Evolutionary conservation across 176 grass and related monocot genomes (phyloP), one percentile per base, ranked within the genome.

Genomic region (Triticum urartu): DNA sequence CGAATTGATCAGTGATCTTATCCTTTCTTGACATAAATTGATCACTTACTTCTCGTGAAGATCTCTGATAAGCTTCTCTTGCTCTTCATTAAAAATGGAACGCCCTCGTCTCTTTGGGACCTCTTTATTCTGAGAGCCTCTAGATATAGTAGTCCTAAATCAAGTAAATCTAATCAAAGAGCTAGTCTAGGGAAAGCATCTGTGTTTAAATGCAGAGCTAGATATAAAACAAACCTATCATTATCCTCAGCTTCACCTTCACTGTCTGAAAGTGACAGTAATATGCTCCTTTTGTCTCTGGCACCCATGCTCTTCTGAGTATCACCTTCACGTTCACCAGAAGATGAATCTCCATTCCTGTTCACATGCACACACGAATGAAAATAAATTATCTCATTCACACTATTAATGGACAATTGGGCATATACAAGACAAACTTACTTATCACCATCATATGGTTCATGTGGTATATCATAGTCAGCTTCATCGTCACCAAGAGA

Each of bases 401-500:
- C 22, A 11, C 50, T 42, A 81, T 26, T 40, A 62, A 78, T 54
- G 50, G 15, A 54, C 15, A 54, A 54, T 54, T 80, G 35, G 36
- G 18, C 69, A 82, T 54, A 47, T 38, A 78, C 52, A 14, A 42
- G 66, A 78, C 7, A 85, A 87, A 88, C 83, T 77, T 94, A 94
- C 96, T 86, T 86, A 85, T 95, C 81, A 85, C 75, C 61, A 80
- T 91, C 89, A 85, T 92, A 74, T 77, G 91, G 88, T 83, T 80
- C 90, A 30, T 86, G 84, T 4, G 88, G 90, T 85, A 94, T 79
- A 83, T 91, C 88, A 38, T 95, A 68, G 61, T 97, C 90, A 87
- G 76, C 95, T 90, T 98, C 96, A 72, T 98, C 96, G 77, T 98
- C 96, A 67, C 96, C 96, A 87, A 98, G 93, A 75, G 96, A 98